Conservation (phyloP, 257 asterid species). For the Scutellaria baicalensis region DNA sequence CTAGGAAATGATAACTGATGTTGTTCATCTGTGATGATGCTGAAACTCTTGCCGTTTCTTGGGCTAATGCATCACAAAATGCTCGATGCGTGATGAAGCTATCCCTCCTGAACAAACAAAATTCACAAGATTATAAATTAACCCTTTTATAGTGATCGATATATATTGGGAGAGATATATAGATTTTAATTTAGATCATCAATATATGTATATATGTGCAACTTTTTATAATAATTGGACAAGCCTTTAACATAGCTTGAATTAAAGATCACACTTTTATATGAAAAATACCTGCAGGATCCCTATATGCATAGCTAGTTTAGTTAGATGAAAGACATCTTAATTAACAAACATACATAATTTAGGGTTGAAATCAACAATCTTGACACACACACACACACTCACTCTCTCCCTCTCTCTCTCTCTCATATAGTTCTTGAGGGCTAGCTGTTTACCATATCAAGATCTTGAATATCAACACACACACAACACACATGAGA, state of each 20-base stretch:
- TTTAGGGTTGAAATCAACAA: not conserved
- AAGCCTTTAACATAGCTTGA: not conserved
- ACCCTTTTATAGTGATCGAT: not conserved
- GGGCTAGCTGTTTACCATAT: not conserved
- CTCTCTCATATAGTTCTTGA: not conserved
- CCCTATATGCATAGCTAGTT: not conserved
- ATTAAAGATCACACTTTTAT: not conserved
- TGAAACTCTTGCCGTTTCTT: conserved; percentile 68
- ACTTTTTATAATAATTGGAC: not conserved
- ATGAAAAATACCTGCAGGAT: not conserved
- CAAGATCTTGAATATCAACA: not conserved
- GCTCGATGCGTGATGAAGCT: conserved; percentile 89
- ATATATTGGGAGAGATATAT: not conserved
- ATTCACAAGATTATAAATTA: not conserved
- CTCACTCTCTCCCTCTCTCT: too few species aligned
- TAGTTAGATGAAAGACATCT: not conserved
- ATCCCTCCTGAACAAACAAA: conserved; percentile 48
- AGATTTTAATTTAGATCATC: not conserved
- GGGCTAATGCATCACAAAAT: conserved; percentile 80
- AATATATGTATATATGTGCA: not conserved
- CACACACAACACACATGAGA: not conserved
- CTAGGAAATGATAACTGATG: conserved; percentile 49
- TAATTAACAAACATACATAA: not conserved
- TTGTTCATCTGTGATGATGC: conserved; percentile 48
- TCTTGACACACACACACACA: too few species aligned